phyloP scores from a whole-genome alignment of 495 filamentous ascomycete genomes.

The Barbatosphaeria neglecta region DNA sequence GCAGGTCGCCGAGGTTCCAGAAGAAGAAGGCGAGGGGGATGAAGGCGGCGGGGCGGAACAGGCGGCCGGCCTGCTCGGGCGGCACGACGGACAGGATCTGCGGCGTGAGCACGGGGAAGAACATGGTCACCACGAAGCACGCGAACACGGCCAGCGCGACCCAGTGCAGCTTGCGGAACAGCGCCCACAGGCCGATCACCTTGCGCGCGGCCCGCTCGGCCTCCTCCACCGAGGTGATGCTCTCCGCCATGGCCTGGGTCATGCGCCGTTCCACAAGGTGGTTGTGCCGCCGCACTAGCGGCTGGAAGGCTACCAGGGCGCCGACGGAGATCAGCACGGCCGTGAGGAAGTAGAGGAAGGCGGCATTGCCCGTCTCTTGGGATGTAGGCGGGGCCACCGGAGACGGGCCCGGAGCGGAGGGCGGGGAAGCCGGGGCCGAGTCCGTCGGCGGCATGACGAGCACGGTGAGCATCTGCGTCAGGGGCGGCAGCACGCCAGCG shows the following conservation, averaged over 20 bases:
- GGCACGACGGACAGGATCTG: constrained; percentile 61
- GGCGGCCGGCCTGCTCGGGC: constrained; percentile 28
- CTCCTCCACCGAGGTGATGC: constrained; percentile 32
- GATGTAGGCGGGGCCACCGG: neutral
- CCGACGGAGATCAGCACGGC: constrained; percentile 53
- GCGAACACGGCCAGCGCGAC: constrained; percentile 58
- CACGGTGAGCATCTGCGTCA: constrained; percentile 76
- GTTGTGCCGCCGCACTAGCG: constrained; percentile 33
- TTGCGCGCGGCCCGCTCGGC: constrained; percentile 38
- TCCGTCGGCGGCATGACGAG: constrained; percentile 46
- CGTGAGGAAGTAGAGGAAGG: constrained; percentile 85
- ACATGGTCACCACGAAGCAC: constrained; percentile 78
- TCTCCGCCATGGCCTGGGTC: constrained; percentile 23
- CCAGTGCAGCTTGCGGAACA: constrained; percentile 66
- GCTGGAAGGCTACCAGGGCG: constrained; percentile 45
- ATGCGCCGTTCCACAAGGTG: constrained; percentile 28
- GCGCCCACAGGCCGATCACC: constrained; percentile 48
- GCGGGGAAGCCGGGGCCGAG: constrained; percentile 5
- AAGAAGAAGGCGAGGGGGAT: constrained; percentile 84
- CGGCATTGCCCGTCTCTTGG: constrained; percentile 43
- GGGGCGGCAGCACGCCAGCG: constrained; percentile 80
- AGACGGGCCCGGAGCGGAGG: constrained; percentile 1
- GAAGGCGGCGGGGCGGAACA: constrained; percentile 65
- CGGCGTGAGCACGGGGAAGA: constrained; percentile 85
- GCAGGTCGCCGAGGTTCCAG: constrained; percentile 85